Percentiles rank a stretch among this genome's conserved stretches.
Evolutionary conservation across 2,329 filamentous ascomycete species (phyloP).

Genomic region (Ciborinia camelliae): DNA sequence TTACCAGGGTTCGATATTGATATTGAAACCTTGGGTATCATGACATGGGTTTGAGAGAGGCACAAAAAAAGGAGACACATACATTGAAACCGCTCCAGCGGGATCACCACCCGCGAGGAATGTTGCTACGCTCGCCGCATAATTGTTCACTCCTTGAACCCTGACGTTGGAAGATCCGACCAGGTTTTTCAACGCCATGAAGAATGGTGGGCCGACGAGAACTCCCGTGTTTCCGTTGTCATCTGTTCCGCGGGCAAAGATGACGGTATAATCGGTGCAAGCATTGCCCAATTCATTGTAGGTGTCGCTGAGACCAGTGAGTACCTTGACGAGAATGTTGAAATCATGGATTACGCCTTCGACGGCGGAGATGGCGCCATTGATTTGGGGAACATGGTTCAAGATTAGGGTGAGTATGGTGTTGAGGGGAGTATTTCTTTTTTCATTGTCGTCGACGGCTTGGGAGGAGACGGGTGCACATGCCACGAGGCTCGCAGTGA

Average conservation of each 20-base stretch:
- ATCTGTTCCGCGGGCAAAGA: conserved; percentile 48
- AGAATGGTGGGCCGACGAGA: conserved; percentile 37
- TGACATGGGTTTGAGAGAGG: background rate
- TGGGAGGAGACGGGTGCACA: conserved; percentile 18
- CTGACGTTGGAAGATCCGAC: conserved; percentile 27
- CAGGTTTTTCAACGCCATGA: conserved; percentile 29
- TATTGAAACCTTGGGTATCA: background rate
- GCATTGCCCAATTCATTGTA: conserved; percentile 30
- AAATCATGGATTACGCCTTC: conserved; percentile 27
- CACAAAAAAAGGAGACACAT: conserved; percentile 5
- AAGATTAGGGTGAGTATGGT: conserved; percentile 30
- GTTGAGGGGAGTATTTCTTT: conserved; percentile 29
- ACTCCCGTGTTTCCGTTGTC: conserved; percentile 48
- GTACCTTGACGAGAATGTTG: conserved; percentile 25
- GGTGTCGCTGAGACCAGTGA: conserved; percentile 29
- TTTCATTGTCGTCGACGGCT: background rate
- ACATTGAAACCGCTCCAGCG: conserved; percentile 31
- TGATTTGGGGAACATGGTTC: conserved; percentile 28
- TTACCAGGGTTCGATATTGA: background rate
- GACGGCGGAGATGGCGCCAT: conserved; percentile 26
- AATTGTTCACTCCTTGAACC: conserved; percentile 37
- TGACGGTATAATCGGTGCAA: conserved; percentile 41
- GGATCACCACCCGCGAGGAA: conserved; percentile 33
- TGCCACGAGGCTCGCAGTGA: conserved; percentile 22
- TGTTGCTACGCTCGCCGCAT: conserved; percentile 34